These are phyloP conservation scores for Ascochyta pisi DNA, from an alignment of 2,329 filamentous ascomycete species.

Conservation along the genomic window DNA sequence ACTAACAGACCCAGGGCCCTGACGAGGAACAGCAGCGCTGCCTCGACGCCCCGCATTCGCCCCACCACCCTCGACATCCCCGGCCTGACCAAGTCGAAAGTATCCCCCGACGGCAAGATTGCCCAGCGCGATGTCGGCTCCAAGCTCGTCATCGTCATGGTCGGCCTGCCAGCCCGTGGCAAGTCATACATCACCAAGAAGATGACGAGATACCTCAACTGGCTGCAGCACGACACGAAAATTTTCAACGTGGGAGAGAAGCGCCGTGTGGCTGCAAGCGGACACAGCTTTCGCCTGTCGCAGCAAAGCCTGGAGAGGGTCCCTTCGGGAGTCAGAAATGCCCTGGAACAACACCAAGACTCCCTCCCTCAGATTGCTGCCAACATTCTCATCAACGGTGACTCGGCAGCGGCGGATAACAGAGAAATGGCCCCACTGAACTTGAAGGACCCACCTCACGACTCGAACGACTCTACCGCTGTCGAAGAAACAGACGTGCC, in stretches of 20 bases:
- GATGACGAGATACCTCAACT: constrained; percentile 90
- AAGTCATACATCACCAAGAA: constrained; percentile 99
- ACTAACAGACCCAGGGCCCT: constrained; percentile 62
- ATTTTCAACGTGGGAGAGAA: constrained; percentile 98
- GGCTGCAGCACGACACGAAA: constrained; percentile 93
- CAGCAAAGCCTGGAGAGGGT: constrained; percentile 40
- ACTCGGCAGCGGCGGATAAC: constrained; percentile 51
- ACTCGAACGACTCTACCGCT: constrained; percentile 33
- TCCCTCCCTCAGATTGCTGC: constrained; percentile 53
- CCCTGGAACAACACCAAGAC: constrained; percentile 37
- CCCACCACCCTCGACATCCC: constrained; percentile 97
- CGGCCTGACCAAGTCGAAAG: constrained; percentile 91
- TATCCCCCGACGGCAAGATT: constrained; percentile 94
- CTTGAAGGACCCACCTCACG: constrained; percentile 37
- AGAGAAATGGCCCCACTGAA: constrained; percentile 42
- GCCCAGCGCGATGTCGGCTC: constrained; percentile 92
- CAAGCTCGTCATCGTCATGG: constrained; percentile 98
- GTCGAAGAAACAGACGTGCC: constrained; percentile 33
- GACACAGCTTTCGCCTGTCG: constrained; percentile 54
- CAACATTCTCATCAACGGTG: constrained; percentile 66
- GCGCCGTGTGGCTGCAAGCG: constrained; percentile 77
- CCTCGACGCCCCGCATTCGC: constrained; percentile 79
- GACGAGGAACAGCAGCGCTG: constrained; percentile 75
- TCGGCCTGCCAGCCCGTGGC: constrained; percentile 90
- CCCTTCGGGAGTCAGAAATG: constrained; percentile 32